Evolutionary conservation across 306 rosid genomes (phyloP).

Genomic region (Ammopiptanthus mongolicus): DNA sequence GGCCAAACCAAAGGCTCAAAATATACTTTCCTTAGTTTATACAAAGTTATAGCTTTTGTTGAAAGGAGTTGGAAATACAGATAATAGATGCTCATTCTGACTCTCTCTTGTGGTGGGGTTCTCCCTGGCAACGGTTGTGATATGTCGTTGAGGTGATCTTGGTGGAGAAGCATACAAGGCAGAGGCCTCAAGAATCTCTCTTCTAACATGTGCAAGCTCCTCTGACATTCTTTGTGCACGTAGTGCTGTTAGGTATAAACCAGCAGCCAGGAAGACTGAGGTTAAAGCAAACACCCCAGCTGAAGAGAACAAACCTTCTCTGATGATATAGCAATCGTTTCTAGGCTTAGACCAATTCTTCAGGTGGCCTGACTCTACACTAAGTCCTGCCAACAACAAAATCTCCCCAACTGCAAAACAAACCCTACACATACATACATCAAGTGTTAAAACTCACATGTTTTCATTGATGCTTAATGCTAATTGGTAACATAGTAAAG

Average conservation of each 20-base stretch:
- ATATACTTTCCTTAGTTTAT: conserved; percentile 6
- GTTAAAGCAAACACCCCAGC: conserved; percentile 73
- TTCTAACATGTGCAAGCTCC: conserved; percentile 42
- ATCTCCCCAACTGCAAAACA: conserved; percentile 86
- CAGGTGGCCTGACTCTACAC: conserved; percentile 82
- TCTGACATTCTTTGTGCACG: conserved; percentile 53
- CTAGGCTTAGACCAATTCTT: conserved; percentile 68
- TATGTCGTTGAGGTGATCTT: conserved; percentile 43
- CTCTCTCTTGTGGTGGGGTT: conserved; percentile 46
- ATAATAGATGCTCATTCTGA: conserved; percentile 21
- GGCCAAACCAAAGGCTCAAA: conserved; percentile 5
- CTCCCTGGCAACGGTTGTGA: conserved; percentile 54
- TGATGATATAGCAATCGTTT: conserved; percentile 43
- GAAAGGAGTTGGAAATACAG: conserved; percentile 41
- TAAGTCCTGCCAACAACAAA: conserved; percentile 60
- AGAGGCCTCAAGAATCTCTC: conserved; percentile 55
- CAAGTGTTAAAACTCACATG: background rate
- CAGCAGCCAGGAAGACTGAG: conserved; percentile 71
- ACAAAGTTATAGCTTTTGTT: conserved; percentile 34
- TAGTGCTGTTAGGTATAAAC: conserved; percentile 62
- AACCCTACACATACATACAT: conserved; percentile 42
- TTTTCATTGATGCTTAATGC: background rate
- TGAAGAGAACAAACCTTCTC: conserved; percentile 66
- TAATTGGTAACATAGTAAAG: background rate
- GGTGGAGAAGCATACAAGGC: conserved; percentile 64